These are phyloP conservation scores for Colletotrichum ledebouriae DNA, from an alignment of 2,329 filamentous ascomycete genomes.

Conservation along the genomic window DNA sequence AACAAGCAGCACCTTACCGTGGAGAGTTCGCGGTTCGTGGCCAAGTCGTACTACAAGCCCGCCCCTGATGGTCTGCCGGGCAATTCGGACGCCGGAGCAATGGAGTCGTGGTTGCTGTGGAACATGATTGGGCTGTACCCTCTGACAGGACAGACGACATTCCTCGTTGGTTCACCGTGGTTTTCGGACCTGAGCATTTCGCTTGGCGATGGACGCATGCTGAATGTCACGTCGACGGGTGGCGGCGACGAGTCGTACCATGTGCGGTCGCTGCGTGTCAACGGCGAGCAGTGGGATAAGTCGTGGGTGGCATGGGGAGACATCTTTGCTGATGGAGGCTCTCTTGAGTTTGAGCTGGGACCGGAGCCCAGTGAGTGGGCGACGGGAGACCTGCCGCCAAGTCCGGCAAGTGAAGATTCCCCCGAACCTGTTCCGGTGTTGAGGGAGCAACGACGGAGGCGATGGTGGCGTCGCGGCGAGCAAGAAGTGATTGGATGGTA, in stretches of 20 bases:
- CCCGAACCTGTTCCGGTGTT: neutral
- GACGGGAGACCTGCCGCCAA: constrained; percentile 71
- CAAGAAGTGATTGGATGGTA: constrained; percentile 6
- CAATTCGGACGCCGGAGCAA: constrained; percentile 79
- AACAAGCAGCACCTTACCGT: constrained; percentile 73
- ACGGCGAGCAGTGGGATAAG: constrained; percentile 72
- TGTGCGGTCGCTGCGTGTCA: constrained; percentile 76
- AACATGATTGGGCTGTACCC: constrained; percentile 78
- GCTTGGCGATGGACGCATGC: constrained; percentile 66
- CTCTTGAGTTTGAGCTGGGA: constrained; percentile 75
- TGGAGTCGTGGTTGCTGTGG: constrained; percentile 79
- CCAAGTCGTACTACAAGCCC: constrained; percentile 70
- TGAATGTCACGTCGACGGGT: constrained; percentile 68
- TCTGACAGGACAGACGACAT: constrained; percentile 76
- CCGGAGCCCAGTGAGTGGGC: constrained; percentile 66
- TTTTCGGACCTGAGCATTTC: constrained; percentile 71
- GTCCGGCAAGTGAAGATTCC: constrained; percentile 60
- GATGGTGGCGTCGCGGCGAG: constrained; percentile 14
- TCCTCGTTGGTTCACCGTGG: constrained; percentile 75
- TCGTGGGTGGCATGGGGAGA: constrained; percentile 77
- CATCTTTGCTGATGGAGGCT: constrained; percentile 74
- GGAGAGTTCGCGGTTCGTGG: constrained; percentile 68
- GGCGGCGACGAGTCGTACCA: constrained; percentile 65
- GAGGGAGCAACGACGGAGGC: constrained; percentile 16
- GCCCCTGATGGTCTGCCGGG: constrained; percentile 72